Conservation (phyloP, 495 filamentous ascomycete species). For the Hypoxylon lienhwacheense region DNA sequence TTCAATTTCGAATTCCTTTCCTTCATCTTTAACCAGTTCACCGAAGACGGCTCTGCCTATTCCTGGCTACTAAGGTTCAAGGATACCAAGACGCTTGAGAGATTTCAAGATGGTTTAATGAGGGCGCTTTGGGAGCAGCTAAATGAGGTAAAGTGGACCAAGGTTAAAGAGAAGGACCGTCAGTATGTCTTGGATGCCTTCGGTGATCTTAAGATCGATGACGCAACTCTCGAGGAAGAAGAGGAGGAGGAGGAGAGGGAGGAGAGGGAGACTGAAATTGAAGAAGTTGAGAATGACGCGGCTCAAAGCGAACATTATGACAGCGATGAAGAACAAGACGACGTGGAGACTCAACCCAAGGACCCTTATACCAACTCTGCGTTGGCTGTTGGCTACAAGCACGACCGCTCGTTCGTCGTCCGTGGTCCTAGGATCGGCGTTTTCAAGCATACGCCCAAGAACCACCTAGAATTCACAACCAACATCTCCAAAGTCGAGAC, state of each 20-base stretch:
- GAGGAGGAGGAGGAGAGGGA: slow-evolving; percentile 66
- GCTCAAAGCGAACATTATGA: slow-evolving; percentile 70
- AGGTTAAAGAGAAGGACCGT: slow-evolving; percentile 85
- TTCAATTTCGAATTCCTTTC: slow-evolving; percentile 98
- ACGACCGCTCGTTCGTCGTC: slow-evolving; percentile 95
- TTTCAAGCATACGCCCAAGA: slow-evolving; percentile 93
- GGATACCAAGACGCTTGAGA: slow-evolving; percentile 74
- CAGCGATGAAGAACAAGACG: slow-evolving; percentile 87
- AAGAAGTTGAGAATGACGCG: slow-evolving; percentile 67
- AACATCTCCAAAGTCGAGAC: slow-evolving; percentile 96
- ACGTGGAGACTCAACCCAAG: slow-evolving; percentile 67
- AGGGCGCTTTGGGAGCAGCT: slow-evolving; percentile 96
- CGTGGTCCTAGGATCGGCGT: slow-evolving; percentile 97
- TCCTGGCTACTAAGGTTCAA: slow-evolving; percentile 96
- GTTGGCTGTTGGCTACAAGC: slow-evolving; percentile 97
- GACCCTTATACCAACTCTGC: slow-evolving; percentile 92
- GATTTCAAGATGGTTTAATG: slow-evolving; percentile 92
- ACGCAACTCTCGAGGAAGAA: slow-evolving; percentile 60
- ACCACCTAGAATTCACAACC: slow-evolving; percentile 94
- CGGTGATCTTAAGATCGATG: slow-evolving; percentile 91
- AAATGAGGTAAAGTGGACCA: slow-evolving; percentile 92
- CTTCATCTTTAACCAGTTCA: slow-evolving; percentile 98
- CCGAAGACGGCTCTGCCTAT: slow-evolving; percentile 83
- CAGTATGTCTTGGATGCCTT: slow-evolving; percentile 97
- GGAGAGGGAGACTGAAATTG: slow-evolving; percentile 65